Percentiles rank a stretch among this genome's conserved stretches.
Evolutionary conservation across 2,329 filamentous ascomycete genomes (phyloP).

Genomic region (Mycocentrospora acerina): DNA sequence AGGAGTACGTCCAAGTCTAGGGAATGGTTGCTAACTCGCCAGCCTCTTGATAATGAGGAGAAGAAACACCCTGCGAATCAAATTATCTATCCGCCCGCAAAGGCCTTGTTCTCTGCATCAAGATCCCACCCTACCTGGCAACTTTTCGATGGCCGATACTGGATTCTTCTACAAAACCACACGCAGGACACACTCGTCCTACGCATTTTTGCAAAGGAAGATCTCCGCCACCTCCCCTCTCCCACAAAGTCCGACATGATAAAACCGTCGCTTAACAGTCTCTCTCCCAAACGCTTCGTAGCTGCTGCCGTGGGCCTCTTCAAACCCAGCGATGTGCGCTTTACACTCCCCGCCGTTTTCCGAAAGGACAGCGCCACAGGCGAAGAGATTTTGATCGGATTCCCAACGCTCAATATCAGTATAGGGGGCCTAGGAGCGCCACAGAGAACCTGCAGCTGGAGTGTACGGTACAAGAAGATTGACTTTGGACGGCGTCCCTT

Average conservation of each 20-base stretch:
- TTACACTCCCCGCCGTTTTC: constrained; percentile 28
- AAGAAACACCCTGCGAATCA: background rate
- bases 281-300: constrained; percentile 11
- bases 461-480: constrained; percentile 30
- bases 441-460: constrained; percentile 14
- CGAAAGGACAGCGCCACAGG: constrained; percentile 11
- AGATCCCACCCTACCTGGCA: constrained; percentile 8
- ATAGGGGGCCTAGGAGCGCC: constrained; percentile 11
- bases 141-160: constrained; percentile 60
- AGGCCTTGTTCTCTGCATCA: constrained; percentile 4
- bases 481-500: constrained; percentile 8
- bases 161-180: constrained; percentile 51
- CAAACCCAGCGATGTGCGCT: constrained; percentile 21
- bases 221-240: constrained; percentile 11
- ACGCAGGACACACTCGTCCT: constrained; percentile 37
- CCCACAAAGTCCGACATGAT: background rate
- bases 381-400: constrained; percentile 20
- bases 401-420: constrained; percentile 26
- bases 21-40: constrained; percentile 33
- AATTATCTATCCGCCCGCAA: constrained; percentile 13
- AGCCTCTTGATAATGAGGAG: constrained; percentile 16
- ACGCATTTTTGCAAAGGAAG: constrained; percentile 31
- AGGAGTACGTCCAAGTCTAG: constrained; percentile 5
- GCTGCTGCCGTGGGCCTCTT: constrained; percentile 16
- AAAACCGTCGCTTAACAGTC: background rate